A percentile compares a stretch with the other conserved stretches of the same genome.
Evolutionary conservation across 202 grass and related monocot genomes (phyloP).

Genomic region (Carex arenaria): DNA sequence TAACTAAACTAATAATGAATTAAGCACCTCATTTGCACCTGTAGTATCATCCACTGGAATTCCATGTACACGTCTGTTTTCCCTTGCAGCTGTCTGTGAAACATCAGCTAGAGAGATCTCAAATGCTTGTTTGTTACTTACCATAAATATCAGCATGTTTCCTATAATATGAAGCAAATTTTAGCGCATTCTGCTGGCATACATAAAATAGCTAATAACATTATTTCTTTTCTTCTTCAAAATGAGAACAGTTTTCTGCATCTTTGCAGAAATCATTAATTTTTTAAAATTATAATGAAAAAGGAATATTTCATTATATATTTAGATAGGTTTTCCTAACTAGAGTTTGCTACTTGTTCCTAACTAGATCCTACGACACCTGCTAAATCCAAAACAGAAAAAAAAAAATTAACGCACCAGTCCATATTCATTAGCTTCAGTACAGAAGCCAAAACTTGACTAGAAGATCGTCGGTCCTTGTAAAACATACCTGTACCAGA

Average conservation of each 20-base stretch:
- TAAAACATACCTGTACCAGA: no score
- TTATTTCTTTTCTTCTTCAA: not conserved
- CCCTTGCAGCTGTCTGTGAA: conserved; percentile 72
- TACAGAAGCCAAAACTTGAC: no score
- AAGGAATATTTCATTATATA: not conserved
- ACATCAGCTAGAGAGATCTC: conserved; percentile 92
- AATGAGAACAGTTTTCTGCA: not conserved
- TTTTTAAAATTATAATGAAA: not conserved
- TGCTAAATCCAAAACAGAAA: no score
- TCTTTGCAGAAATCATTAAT: not conserved
- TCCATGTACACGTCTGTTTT: conserved; percentile 94
- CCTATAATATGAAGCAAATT: conserved; percentile 43
- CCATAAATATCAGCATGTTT: conserved; percentile 79
- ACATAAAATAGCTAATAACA: not conserved
- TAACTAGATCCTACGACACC: not conserved
- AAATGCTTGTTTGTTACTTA: conserved; percentile 83
- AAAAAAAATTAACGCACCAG: no score
- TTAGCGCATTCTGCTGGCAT: not conserved
- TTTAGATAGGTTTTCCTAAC: not conserved
- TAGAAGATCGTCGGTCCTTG: no score
- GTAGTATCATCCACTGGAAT: conserved; percentile 99
- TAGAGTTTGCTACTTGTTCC: not conserved
- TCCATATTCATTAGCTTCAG: no score
- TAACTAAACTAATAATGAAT: conserved; percentile 17
- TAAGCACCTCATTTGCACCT: conserved; percentile 70